Evolutionary conservation across 176 grass and related monocot species (phyloP).

Genomic region (Triticum monococcum): DNA sequence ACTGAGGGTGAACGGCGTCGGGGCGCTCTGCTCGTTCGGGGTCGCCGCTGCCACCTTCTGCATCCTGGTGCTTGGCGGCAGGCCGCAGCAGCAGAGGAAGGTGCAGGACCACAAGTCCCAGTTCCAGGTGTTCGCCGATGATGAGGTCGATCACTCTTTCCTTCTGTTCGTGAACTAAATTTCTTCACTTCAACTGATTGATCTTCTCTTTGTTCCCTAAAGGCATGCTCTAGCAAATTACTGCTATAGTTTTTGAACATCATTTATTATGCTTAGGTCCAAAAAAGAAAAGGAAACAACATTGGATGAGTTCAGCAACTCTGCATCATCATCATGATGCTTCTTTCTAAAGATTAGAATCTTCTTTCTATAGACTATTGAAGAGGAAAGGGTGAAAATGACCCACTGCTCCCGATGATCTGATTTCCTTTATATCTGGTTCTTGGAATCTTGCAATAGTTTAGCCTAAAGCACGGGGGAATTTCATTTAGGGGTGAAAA

Average conservation of each 20-base stretch:
- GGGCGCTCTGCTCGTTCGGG: conserved; percentile 82
- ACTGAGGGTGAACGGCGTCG: conserved; percentile 53
- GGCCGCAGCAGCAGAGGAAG: conserved; percentile 20
- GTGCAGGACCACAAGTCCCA: conserved; percentile 55
- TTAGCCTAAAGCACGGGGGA: background rate
- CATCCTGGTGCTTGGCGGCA: conserved; percentile 59
- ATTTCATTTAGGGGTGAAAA: background rate
- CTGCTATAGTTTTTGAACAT: background rate
- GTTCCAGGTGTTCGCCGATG: conserved; percentile 53
- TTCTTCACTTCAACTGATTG: background rate
- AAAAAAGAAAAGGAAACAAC: background rate
- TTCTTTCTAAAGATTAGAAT: background rate
- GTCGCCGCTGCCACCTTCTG: conserved; percentile 71
- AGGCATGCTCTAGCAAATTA: background rate
- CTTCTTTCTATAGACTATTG: background rate
- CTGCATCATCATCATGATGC: background rate
- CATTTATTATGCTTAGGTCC: background rate
- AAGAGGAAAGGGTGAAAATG: background rate
- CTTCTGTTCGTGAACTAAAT: background rate
- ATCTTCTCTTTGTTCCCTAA: background rate
- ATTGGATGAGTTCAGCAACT: background rate
- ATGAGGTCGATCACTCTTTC: conserved; percentile 44
- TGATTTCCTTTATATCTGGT: background rate
- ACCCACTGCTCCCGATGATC: background rate
- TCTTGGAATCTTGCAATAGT: background rate